phyloP scores from a whole-genome alignment of 2,329 filamentous ascomycete species.

The Whalleya microplaca region DNA sequence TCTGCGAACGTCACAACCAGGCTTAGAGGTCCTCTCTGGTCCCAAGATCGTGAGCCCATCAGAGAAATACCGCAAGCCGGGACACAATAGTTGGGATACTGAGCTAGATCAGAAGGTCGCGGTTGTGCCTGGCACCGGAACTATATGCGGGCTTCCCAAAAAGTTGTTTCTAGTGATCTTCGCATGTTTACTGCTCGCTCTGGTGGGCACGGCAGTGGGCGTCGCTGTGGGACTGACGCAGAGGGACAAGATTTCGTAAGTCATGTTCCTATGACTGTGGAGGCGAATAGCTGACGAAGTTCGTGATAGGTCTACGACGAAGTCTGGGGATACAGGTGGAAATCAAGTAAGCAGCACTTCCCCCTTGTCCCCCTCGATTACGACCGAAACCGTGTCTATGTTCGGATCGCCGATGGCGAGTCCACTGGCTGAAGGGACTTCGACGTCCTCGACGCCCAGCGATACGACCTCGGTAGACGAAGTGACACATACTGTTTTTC shows the following conservation, averaged over 20 bases:
- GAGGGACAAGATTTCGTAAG: slow-evolving; percentile 24
- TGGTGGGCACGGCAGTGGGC: slow-evolving; percentile 27
- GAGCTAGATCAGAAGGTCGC: slow-evolving; percentile 2
- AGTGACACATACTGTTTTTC: slow-evolving; percentile 6
- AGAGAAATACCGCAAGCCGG: slow-evolving; percentile 15
- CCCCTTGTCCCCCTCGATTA: slow-evolving; percentile 2
- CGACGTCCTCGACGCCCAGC: not conserved
- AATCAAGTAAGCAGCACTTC: slow-evolving; percentile 23
- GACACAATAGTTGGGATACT: not conserved
- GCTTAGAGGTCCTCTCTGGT: slow-evolving; percentile 26
- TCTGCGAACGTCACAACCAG: slow-evolving; percentile 17
- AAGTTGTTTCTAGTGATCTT: slow-evolving; percentile 23
- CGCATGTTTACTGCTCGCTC: slow-evolving; percentile 17
- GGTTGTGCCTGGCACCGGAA: not conserved
- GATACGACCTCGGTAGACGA: not conserved
- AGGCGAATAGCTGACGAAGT: not conserved
- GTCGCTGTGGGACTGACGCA: slow-evolving; percentile 27
- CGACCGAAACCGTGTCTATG: slow-evolving; percentile 18
- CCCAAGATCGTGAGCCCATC: slow-evolving; percentile 21
- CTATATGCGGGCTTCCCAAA: slow-evolving; percentile 20
- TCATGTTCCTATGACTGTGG: not conserved
- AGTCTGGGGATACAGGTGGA: not conserved
- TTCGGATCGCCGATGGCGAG: slow-evolving; percentile 1
- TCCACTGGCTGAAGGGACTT: not conserved
- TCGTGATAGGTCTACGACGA: slow-evolving; percentile 9